Evolutionary conservation across 805 yeast genomes (phyloP), one percentile per base, ranked within the genome.

Genomic region (Naumovozyma dairenensis): DNA sequence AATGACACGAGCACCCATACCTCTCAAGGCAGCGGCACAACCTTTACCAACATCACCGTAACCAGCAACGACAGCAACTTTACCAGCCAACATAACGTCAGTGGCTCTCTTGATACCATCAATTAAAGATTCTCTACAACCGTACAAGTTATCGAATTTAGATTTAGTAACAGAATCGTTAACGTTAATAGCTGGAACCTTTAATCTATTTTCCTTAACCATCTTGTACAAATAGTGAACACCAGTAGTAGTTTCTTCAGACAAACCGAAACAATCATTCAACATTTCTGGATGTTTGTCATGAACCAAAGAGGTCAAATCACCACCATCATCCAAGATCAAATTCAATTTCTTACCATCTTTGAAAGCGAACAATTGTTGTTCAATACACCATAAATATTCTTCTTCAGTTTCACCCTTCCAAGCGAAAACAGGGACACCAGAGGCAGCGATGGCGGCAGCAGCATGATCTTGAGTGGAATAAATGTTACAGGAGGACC

Each of bases 31-130:
- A 84, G 86, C 81, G 65, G 96, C 96, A 77, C 98, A 89, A 67
- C 98, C 98, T 74, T 89, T 89, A 73, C 98, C 98, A 61, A 89
- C 98, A 64, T 89, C 98, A 77, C 98, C 98, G 74, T 79, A 89
- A 70, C 98, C 98, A 44, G 96, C 96, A 56, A 89, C 97, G 55
- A 89, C 93, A 43, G 97, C 94, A 60, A 84, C 92, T 74, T 89
- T 89, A 72, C 98, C 98, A 51, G 96, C 97, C 60, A 89, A 80
- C 97, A 89, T 92, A 55, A 89, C 97, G 61, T 89, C 98, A 60
- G 98, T 89, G 65, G 97, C 98, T 73, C 97, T 85, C 80, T 89
- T 89, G 67, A 89, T 89, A 73, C 98, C 98, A 69, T 89, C 98
- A 51, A 89, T 74, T 56, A 89, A 78, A 46, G 98, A 89, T 76